Conservation (phyloP, 345 rosid species). For the Aquilaria sinensis region DNA sequence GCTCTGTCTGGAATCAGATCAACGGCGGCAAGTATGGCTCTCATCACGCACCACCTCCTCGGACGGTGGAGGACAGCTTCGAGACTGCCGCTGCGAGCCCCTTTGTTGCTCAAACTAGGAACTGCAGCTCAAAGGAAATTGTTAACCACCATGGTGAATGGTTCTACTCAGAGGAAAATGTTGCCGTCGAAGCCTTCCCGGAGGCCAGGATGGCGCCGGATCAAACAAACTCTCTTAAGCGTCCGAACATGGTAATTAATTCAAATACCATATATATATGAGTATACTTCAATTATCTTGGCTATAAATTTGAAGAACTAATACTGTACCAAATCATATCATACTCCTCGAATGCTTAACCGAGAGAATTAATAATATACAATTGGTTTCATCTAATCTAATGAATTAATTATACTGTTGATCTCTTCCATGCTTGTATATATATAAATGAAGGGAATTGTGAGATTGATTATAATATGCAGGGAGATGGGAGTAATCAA, state of each 20-base stretch:
- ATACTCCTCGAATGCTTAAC: not conserved
- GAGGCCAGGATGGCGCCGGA: constrained; percentile 22
- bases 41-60: constrained; percentile 28
- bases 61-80: constrained; percentile 29
- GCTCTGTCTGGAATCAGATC: constrained; percentile 26
- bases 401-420: not conserved
- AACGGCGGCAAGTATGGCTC: not conserved
- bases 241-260: constrained; percentile 38
- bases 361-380: not conserved
- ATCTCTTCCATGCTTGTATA: too few relatives aligned
- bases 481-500: constrained; percentile 43
- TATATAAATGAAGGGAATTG: too few relatives aligned
- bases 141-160: constrained; percentile 31
- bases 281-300: too few relatives aligned
- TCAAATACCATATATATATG: too few relatives aligned
- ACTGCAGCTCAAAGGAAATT: constrained; percentile 16
- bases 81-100: constrained; percentile 30
- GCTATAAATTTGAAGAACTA: too few relatives aligned
- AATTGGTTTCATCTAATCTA: not conserved
- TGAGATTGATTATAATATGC: not conserved
- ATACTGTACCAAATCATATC: too few relatives aligned
- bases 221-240: constrained; percentile 41
- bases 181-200: constrained; percentile 32
- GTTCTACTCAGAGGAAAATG: constrained; percentile 50
- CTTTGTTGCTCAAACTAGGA: constrained; percentile 3